Conservation (phyloP, 2,329 filamentous ascomycete species). For the Dactylellina leptospora region DNA sequence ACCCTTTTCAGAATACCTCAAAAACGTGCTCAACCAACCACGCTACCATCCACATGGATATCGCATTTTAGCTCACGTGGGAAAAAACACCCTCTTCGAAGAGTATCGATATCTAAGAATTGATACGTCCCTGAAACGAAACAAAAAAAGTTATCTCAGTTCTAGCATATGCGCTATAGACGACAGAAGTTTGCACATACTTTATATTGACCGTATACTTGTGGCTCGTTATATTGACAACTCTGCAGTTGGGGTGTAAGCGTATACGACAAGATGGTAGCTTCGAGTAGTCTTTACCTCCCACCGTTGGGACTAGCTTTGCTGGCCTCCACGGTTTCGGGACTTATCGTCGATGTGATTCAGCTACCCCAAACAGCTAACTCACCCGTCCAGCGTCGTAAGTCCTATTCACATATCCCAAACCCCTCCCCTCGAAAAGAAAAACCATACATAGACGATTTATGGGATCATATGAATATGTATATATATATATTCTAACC, state of each 20-base stretch:
- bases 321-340: slow-evolving; percentile 10
- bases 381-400: slow-evolving; percentile 15
- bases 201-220: too few relatives aligned
- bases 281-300: too few relatives aligned
- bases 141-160: not conserved
- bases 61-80: slow-evolving; percentile 10
- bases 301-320: not conserved
- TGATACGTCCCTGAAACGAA: not conserved
- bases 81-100: not conserved
- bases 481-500: not conserved
- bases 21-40: slow-evolving; percentile 35
- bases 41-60: not conserved
- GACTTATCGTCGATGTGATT: slow-evolving; percentile 32
- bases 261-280: too few relatives aligned
- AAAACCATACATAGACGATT: not conserved
- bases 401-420: not conserved
- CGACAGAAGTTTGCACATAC: too few relatives aligned
- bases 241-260: too few relatives aligned
- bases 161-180: too few relatives aligned
- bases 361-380: not conserved
- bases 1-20: too few relatives aligned
- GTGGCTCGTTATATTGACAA: too few relatives aligned
- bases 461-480: not conserved
- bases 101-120: not conserved
- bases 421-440: not conserved